phyloP scores from a whole-genome alignment of 768 basidiomycete species.

The Serendipita sp. region DNA sequence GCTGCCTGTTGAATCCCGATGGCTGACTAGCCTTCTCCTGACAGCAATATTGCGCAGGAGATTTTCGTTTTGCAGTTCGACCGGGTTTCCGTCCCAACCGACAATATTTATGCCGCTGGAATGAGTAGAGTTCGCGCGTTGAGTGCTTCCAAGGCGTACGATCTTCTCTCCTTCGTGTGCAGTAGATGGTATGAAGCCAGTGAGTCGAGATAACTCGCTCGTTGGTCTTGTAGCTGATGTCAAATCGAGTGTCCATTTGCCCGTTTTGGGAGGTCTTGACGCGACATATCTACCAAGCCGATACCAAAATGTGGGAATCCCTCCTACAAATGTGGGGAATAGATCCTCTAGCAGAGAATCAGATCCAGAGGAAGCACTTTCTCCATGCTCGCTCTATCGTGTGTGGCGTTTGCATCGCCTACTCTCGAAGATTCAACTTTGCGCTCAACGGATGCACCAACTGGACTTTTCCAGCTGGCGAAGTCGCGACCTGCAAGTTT shows the following conservation, averaged over 20 bases:
- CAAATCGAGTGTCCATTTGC: neutral
- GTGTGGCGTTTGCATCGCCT: neutral
- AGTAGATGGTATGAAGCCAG: neutral
- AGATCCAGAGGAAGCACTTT: neutral
- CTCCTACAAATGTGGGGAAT: neutral
- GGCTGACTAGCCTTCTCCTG: neutral
- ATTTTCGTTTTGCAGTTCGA: neutral
- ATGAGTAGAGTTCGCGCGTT: neutral
- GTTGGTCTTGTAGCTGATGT: neutral
- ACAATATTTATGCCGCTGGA: neutral
- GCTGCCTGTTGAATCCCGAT: neutral
- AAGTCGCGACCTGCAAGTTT: neutral
- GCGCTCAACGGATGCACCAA: neutral
- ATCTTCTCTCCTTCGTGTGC: neutral
- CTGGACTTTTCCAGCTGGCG: neutral
- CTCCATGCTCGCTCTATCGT: neutral
- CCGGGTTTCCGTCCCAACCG: neutral
- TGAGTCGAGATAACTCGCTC: neutral
- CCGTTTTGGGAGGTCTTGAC: neutral
- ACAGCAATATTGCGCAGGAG: neutral
- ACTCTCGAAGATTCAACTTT: neutral
- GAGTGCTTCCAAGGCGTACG: neutral
- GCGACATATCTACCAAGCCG: neutral
- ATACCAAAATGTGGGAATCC: neutral
- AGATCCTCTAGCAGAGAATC: neutral